These are phyloP conservation scores for Trichoderma sp. DNA, from an alignment of 2,329 filamentous ascomycete species.

Conservation along the genomic window DNA sequence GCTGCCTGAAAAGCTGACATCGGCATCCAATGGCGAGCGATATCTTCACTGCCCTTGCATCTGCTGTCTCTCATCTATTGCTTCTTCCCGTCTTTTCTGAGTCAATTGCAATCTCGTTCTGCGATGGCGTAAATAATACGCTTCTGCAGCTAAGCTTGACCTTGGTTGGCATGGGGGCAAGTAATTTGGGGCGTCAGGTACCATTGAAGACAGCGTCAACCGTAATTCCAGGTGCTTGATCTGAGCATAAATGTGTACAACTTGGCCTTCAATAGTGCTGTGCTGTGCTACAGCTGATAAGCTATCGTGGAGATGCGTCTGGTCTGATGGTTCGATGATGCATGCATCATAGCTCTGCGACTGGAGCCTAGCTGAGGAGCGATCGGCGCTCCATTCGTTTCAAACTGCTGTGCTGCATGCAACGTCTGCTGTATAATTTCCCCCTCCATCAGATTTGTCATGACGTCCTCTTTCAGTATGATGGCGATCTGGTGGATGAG, in stretches of 20 bases:
- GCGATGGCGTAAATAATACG: background rate
- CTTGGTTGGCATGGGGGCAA: background rate
- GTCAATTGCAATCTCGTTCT: background rate
- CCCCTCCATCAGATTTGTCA: conserved; percentile 7
- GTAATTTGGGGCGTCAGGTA: background rate
- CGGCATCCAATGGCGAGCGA: background rate
- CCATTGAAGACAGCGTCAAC: background rate
- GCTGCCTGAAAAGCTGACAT: conserved; percentile 9
- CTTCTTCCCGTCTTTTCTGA: background rate
- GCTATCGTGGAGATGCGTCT: background rate
- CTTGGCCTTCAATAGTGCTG: background rate
- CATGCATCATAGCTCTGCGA: conserved; percentile 10
- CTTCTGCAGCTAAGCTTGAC: background rate
- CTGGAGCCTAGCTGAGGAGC: background rate
- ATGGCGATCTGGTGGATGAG: background rate
- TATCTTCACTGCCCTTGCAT: background rate
- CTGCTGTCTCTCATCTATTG: background rate
- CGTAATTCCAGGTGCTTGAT: background rate
- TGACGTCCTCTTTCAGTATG: conserved; percentile 8
- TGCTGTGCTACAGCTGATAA: background rate
- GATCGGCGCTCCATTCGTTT: conserved; percentile 5
- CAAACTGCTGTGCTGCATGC: background rate
- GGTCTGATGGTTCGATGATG: background rate
- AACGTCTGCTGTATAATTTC: background rate
- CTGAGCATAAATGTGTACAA: background rate